Base-by-base conservation (phyloP, 1,284 basidiomycete species). In the Pisolithus thermaeus region DNA sequence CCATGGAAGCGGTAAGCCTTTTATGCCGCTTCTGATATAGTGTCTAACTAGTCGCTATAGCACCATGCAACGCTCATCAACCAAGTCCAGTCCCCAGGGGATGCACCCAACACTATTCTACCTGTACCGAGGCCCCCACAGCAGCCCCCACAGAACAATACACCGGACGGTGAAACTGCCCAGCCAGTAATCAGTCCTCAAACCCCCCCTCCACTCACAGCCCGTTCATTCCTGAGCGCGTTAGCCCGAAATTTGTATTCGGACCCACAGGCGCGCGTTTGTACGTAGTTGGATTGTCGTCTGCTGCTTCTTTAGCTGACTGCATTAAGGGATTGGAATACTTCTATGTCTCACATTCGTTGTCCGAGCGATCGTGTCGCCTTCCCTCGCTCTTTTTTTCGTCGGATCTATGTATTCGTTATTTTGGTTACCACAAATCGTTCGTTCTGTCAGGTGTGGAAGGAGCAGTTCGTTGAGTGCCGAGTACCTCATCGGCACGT, bases 401-500 rank as follows among this genome's bases (percentile, higher is more conserved):
- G 75, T 93, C n/a, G 79, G 76, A 14, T 63, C 73, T 20, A 77
- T 90, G 53, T 91, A 93, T 67, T 85, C 83, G 2, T 79, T 79
- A 57, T 78, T 88, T 57, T 96, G 92, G 92, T 58, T 87, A 2
- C 86, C 89, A 5, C 92, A 95, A 70, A 92, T 95, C 49, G 75
- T 85, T 55, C 77, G 92, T 25, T 90, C 92, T 38, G 80, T 79
- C 6, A 76, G 78, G 23, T 77, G 87, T 20, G 88, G 87, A 5
- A 77, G 87, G 49, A 77, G 77, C 7, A 86, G 86, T 60, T 87
- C 85, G 0, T 66, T 95, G 43, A 72, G 77, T 6, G 74, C 73
- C 44, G 80, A 83, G 57, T 93, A 92, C 60, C 67, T 95, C n/a
- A 52, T 95, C 16, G 91, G 90, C 8, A 89, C 84, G 2, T 88